These are phyloP conservation scores for Rasamsonia emersonii DNA, from an alignment of 2,329 filamentous ascomycete genomes.

Conservation along the genomic window DNA sequence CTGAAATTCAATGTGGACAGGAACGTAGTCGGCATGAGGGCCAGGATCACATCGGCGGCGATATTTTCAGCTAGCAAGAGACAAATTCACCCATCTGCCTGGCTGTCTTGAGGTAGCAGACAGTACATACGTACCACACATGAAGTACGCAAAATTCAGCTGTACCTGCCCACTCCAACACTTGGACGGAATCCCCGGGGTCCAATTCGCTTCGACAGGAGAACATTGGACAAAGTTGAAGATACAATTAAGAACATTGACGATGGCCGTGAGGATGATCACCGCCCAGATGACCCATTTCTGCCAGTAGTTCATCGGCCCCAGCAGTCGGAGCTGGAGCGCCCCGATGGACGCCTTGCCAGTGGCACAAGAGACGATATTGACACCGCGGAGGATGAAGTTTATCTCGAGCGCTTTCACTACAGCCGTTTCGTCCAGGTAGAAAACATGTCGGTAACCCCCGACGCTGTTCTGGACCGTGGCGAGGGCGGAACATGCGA, in stretches of 20 bases:
- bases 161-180: constrained; percentile 2
- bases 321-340: constrained; percentile 5
- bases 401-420: constrained; percentile 3
- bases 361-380: constrained; percentile 5
- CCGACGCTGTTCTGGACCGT: constrained; percentile 3
- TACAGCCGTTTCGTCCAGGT: neutral
- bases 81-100: neutral
- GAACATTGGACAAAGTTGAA: constrained; percentile 4
- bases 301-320: constrained; percentile 1
- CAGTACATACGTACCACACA: constrained; percentile 1
- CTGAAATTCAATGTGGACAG: constrained; percentile 1
- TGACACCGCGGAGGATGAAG: constrained; percentile 1
- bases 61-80: constrained; percentile 1
- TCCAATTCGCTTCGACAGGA: constrained; percentile 3
- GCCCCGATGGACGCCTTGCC: constrained; percentile 2
- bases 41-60: constrained; percentile 3
- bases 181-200: neutral
- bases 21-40: constrained; percentile 1
- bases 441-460: constrained; percentile 4
- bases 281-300: constrained; percentile 3
- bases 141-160: constrained; percentile 5
- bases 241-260: constrained; percentile 2
- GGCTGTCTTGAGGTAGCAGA: neutral
- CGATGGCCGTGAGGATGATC: constrained; percentile 1
- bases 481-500: neutral